Conservation (phyloP, 768 basidiomycete species). For the Leccinum subtestaceum region DNA sequence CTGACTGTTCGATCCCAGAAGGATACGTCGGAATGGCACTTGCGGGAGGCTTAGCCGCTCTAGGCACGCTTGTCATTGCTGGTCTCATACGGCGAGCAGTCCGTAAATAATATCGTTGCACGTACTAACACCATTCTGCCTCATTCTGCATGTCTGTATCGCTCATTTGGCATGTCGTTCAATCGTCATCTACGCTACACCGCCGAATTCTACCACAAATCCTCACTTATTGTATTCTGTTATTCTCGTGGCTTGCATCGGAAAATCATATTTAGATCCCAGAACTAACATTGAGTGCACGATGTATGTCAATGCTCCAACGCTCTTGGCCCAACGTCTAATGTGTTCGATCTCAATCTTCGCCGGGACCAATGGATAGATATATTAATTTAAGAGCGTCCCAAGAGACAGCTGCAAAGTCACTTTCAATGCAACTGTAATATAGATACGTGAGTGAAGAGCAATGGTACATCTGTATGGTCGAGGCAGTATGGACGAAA, state of each 20-base stretch:
- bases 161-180: constrained; percentile 5
- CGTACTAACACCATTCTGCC: constrained; percentile 14
- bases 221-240: constrained; percentile 28
- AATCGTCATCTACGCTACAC: constrained; percentile 14
- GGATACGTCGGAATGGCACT: constrained; percentile 99
- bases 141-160: constrained; percentile 16
- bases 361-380: constrained; percentile 18
- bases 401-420: constrained; percentile 11
- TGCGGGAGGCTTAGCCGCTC: constrained; percentile 83
- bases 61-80: constrained; percentile 74
- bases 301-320: neutral
- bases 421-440: constrained; percentile 25
- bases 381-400: constrained; percentile 31
- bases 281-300: neutral
- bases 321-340: neutral
- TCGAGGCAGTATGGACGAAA: constrained; percentile 13
- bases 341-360: neutral
- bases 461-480: constrained; percentile 26
- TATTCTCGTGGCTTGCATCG: constrained; percentile 8
- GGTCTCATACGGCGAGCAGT: constrained; percentile 81
- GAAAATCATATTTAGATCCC: constrained; percentile 14
- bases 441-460: constrained; percentile 32
- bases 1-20: constrained; percentile 47
- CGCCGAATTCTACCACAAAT: constrained; percentile 8
- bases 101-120: constrained; percentile 37